phyloP scores from a whole-genome alignment of 805 yeast genomes.

The Sugiyamaella mastotermitis region DNA sequence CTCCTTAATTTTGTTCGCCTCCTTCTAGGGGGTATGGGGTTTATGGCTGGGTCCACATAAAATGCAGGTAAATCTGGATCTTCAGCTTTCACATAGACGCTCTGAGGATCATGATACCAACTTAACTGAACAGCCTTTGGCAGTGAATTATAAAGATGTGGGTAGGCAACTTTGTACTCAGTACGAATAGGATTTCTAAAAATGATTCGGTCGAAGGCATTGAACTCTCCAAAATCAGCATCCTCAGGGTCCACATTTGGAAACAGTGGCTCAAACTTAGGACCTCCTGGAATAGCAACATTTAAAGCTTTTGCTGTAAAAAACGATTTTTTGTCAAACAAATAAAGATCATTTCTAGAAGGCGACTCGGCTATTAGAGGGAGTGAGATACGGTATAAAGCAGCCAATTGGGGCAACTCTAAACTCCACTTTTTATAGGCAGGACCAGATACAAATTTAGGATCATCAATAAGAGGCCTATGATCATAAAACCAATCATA shows the following conservation, averaged over 20 bases:
- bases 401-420: constrained; percentile 54
- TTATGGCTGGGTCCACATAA: constrained; percentile 45
- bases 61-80: constrained; percentile 53
- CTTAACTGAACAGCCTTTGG: constrained; percentile 59
- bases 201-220: constrained; percentile 79
- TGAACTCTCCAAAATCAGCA: constrained; percentile 79
- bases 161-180: constrained; percentile 83
- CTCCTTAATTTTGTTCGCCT: too few species aligned
- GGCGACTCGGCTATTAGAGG: constrained; percentile 58
- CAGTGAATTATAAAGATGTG: constrained; percentile 73
- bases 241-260: constrained; percentile 58
- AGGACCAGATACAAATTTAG: constrained; percentile 59
- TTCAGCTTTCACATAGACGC: constrained; percentile 42
- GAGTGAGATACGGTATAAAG: constrained; percentile 58
- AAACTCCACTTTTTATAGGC: constrained; percentile 72
- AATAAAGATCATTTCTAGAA: constrained; percentile 57
- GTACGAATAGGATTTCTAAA: constrained; percentile 71
- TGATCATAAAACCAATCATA: constrained; percentile 78
- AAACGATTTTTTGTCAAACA: constrained; percentile 75
- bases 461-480: constrained; percentile 60
- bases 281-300: constrained; percentile 89
- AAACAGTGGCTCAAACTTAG: constrained; percentile 83
- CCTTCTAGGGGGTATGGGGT: constrained; percentile 43
- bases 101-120: constrained; percentile 59
- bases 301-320: constrained; percentile 89